Conservation (phyloP, 495 filamentous ascomycete genomes). For the Xylaria palmicola region DNA sequence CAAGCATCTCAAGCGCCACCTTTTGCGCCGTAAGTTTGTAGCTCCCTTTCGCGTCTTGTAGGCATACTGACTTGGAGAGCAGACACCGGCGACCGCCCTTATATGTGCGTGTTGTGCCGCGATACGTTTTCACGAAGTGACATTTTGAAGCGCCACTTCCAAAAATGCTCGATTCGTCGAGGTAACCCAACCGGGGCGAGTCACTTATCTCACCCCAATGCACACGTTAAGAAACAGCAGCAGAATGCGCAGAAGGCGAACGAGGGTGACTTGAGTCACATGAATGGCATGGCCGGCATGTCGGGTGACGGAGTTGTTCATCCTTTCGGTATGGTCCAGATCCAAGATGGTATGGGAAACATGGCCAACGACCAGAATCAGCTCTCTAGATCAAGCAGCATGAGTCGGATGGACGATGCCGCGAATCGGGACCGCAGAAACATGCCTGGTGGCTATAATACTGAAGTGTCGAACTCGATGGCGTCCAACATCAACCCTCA, state of each 20-base stretch:
- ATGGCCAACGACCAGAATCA: constrained; percentile 54
- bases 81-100: constrained; percentile 96
- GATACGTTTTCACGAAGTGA: constrained; percentile 99
- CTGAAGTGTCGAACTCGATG: constrained; percentile 52
- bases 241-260: constrained; percentile 57
- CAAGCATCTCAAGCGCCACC: constrained; percentile 95
- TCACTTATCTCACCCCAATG: constrained; percentile 88
- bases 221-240: constrained; percentile 76
- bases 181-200: constrained; percentile 91
- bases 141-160: constrained; percentile 97
- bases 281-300: constrained; percentile 54
- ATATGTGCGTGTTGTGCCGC: constrained; percentile 93
- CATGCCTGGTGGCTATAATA: constrained; percentile 52
- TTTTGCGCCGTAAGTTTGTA: constrained; percentile 80
- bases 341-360: constrained; percentile 48
- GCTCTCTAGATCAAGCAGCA: constrained; percentile 58
- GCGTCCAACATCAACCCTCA: constrained; percentile 56
- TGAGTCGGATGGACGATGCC: constrained; percentile 52
- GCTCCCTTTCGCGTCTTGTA: constrained; percentile 15
- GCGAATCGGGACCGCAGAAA: constrained; percentile 52
- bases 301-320: constrained; percentile 50
- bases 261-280: constrained; percentile 50
- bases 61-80: constrained; percentile 19
- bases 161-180: constrained; percentile 93
- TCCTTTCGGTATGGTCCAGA: constrained; percentile 48